Evolutionary conservation across 2,329 filamentous ascomycete species (phyloP).

Genomic region (Thelonectria discophora): DNA sequence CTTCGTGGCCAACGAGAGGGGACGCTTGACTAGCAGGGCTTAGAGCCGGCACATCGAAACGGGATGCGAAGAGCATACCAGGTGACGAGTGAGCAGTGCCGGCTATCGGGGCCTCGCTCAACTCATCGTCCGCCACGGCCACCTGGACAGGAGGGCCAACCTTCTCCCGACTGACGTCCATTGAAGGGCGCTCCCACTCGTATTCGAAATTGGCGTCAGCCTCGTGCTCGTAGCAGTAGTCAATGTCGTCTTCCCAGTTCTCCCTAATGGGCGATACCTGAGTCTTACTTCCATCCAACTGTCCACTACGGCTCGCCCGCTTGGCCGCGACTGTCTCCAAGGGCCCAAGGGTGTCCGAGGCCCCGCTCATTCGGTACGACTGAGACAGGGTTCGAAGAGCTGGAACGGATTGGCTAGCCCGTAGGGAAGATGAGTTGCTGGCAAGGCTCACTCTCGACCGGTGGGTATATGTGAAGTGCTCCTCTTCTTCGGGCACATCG

Average conservation of each 20-base stretch:
- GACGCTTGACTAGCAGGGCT: slow-evolving; percentile 61
- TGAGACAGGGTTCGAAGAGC: slow-evolving; percentile 57
- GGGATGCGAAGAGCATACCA: slow-evolving; percentile 41
- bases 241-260: slow-evolving; percentile 75
- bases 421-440: slow-evolving; percentile 61
- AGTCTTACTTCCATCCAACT: slow-evolving; percentile 31
- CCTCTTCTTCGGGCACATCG: slow-evolving; percentile 71
- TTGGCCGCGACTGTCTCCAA: slow-evolving; percentile 53
- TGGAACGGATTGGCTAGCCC: slow-evolving; percentile 65
- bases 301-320: slow-evolving; percentile 34
- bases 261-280: slow-evolving; percentile 49
- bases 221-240: slow-evolving; percentile 76
- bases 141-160: slow-evolving; percentile 36
- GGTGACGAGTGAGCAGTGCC: slow-evolving; percentile 37
- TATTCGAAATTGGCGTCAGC: slow-evolving; percentile 73
- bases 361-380: slow-evolving; percentile 55
- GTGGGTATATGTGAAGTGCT: slow-evolving; percentile 52
- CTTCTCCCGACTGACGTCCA: slow-evolving; percentile 51
- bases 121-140: slow-evolving; percentile 38
- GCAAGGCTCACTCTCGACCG: slow-evolving; percentile 55
- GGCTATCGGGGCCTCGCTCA: slow-evolving; percentile 33
- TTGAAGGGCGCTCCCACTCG: slow-evolving; percentile 68
- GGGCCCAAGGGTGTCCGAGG: slow-evolving; percentile 62
- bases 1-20: slow-evolving; percentile 52
- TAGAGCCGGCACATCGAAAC: slow-evolving; percentile 56